These are phyloP conservation scores for Vitis riparia DNA, from an alignment of 164 flowering plant species.

Conservation along the genomic window DNA sequence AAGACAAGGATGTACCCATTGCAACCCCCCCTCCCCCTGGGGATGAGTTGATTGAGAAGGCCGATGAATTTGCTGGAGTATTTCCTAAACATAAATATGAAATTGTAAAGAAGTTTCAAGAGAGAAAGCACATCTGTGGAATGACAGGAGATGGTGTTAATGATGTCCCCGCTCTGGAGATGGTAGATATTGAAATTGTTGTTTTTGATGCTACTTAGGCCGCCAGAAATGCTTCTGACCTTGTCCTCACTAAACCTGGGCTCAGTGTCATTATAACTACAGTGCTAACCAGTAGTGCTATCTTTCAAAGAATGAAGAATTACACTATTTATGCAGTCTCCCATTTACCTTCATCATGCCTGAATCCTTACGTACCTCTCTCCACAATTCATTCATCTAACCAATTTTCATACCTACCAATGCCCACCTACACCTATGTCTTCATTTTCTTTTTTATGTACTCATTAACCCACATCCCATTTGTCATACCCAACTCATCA, in stretches of 20 bases:
- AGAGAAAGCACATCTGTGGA: neutral
- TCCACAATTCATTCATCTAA: no score
- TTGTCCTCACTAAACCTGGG: neutral
- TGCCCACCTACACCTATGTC: no score
- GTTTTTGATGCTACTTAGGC: neutral
- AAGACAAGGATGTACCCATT: conserved; percentile 2
- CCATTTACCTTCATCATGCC: no score
- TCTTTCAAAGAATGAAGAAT: no score
- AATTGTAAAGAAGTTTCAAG: neutral
- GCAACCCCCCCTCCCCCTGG: conserved; percentile 3
- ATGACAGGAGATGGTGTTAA: neutral
- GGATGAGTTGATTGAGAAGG: neutral
- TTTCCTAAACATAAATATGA: neutral
- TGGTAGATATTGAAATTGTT: neutral
- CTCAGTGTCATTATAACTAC: neutral
- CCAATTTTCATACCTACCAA: no score
- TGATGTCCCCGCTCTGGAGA: neutral
- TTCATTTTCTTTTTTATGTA: no score
- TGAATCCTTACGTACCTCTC: no score
- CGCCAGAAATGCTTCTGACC: neutral
- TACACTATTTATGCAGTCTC: no score
- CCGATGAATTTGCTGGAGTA: neutral
- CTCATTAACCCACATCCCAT: no score
- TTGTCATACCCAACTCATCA: no score
- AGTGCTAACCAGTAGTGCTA: neutral